A percentile compares a stretch with the other conserved stretches of the same genome.
phyloP scores from a whole-genome alignment of 1,139 yeast species.

The Magnusiomyces tetraspermus region DNA sequence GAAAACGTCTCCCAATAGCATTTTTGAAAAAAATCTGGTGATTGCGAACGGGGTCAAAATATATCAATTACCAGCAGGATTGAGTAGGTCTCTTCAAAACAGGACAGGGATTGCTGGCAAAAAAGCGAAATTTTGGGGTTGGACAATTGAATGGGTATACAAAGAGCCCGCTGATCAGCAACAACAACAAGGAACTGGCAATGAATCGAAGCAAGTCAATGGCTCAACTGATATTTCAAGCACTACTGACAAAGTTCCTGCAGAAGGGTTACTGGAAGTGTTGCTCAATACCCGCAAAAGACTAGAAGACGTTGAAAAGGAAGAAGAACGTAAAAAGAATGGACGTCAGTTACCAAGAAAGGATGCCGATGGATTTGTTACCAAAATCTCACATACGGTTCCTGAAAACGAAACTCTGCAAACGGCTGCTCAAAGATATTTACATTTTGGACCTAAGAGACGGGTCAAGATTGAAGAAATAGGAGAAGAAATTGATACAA shows the following conservation, averaged over 20 bases:
- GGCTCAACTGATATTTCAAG: not conserved
- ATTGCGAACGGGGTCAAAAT: slow-evolving; percentile 43
- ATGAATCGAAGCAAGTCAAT: too few species aligned
- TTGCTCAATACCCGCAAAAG: not conserved
- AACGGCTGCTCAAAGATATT: slow-evolving; percentile 3
- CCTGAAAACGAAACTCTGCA: slow-evolving; percentile 9
- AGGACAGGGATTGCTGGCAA: slow-evolving; percentile 68
- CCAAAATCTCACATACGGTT: slow-evolving; percentile 6
- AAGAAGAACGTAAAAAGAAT: not conserved
- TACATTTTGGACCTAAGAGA: not conserved
- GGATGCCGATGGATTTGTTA: not conserved
- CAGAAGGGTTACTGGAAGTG: not conserved
- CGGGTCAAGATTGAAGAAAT: not conserved
- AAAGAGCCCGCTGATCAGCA: not conserved
- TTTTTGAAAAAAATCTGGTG: slow-evolving; percentile 12
- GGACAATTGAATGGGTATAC: slow-evolving; percentile 75
- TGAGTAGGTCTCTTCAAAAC: slow-evolving; percentile 59
- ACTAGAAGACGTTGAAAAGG: slow-evolving; percentile 2
- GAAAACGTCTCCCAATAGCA: slow-evolving; percentile 36
- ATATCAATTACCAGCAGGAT: slow-evolving; percentile 55
- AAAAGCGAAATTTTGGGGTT: slow-evolving; percentile 45
- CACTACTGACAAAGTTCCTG: not conserved
- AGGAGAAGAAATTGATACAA: not conserved
- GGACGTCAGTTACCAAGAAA: not conserved
- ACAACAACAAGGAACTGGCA: not conserved